Evolutionary conservation across 345 rosid genomes (phyloP).

Genomic region (Acer saccharum): DNA sequence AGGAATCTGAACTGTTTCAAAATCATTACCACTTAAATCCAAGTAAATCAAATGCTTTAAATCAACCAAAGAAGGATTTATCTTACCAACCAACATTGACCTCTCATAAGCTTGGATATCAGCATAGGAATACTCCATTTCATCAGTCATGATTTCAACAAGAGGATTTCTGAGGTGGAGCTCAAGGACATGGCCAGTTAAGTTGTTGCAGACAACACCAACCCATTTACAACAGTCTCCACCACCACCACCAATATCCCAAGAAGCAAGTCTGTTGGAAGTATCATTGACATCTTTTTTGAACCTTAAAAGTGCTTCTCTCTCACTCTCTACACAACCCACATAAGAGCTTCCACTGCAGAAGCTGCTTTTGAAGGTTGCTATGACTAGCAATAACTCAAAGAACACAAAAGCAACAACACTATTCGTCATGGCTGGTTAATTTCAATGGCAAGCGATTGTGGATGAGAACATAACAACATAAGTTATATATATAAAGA

Average conservation of each 20-base stretch:
- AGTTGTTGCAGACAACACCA: slow-evolving; percentile 5
- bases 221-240: slow-evolving; percentile 2
- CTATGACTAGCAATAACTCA: neutral
- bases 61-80: slow-evolving; percentile 24
- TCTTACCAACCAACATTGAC: slow-evolving; percentile 23
- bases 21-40: slow-evolving; percentile 25
- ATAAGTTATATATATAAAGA: too few species aligned
- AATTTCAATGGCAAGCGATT: neutral
- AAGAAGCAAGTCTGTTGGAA: neutral
- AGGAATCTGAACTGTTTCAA: slow-evolving; percentile 12
- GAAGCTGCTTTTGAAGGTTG: neutral
- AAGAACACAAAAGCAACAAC: neutral
- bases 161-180: slow-evolving; percentile 6
- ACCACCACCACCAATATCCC: neutral
- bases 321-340: neutral
- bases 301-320: slow-evolving; percentile 8
- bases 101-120: neutral
- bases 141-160: neutral
- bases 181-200: neutral
- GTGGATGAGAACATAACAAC: neutral
- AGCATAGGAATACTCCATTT: too few species aligned
- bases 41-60: slow-evolving; percentile 26
- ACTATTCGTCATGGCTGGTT: neutral
- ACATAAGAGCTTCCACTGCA: neutral
- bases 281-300: neutral